Evolutionary conservation across 352 stramenopile genomes (phyloP).

Genomic region (Pythium volutum): DNA sequence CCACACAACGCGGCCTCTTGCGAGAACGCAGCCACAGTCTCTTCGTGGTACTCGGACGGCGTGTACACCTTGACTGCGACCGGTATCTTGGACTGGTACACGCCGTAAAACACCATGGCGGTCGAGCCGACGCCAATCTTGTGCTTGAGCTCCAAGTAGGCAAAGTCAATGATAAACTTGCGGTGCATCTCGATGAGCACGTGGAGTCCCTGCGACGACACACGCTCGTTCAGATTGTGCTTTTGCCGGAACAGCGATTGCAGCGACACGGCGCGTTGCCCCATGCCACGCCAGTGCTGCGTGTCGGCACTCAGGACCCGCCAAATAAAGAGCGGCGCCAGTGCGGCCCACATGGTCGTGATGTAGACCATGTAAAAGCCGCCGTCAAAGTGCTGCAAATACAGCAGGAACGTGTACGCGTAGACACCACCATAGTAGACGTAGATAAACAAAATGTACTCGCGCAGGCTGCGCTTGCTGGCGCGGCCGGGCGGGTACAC

Average conservation of each 20-base stretch:
- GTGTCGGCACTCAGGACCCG: conserved; percentile 36
- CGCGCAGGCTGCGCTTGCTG: conserved; percentile 4
- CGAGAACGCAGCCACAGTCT: conserved; percentile 72
- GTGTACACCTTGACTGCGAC: conserved; percentile 84
- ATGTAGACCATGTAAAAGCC: conserved; percentile 19
- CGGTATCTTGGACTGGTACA: conserved; percentile 40
- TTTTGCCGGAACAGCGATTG: conserved; percentile 42
- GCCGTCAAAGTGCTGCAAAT: conserved; percentile 2
- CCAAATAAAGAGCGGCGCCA: conserved; percentile 44
- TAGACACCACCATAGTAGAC: conserved; percentile 17
- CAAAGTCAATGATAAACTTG: conserved; percentile 78
- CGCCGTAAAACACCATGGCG: conserved; percentile 60
- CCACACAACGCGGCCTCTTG: conserved; percentile 75
- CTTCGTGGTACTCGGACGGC: conserved; percentile 47
- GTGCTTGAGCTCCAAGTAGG: conserved; percentile 49
- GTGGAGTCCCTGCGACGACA: conserved; percentile 45
- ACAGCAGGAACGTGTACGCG: conserved; percentile 17
- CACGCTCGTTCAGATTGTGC: conserved; percentile 20
- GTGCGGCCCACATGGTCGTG: conserved; percentile 23
- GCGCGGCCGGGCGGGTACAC: conserved; percentile 18
- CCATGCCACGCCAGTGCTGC: conserved; percentile 38
- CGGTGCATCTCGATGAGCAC: conserved; percentile 70
- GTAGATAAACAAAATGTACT: conserved; percentile 18
- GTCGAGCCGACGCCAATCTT: conserved; percentile 50
- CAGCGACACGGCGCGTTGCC: conserved; percentile 47